Percentiles rank a stretch among this genome's conserved stretches.
phyloP scores from a whole-genome alignment of 306 rosid genomes.

The Betula pendula region DNA sequence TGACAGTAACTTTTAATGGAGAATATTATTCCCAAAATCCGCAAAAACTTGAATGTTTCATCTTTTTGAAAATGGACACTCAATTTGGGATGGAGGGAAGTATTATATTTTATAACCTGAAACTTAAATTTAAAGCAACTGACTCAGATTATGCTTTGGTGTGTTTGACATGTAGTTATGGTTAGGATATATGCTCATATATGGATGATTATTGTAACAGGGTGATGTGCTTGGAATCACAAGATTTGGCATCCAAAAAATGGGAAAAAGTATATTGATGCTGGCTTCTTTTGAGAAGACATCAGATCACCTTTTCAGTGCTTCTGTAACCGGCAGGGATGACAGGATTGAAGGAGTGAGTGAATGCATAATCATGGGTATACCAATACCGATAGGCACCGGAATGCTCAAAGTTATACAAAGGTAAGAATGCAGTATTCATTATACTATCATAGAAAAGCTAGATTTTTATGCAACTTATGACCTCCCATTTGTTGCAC shows the following conservation, averaged over 20 bases:
- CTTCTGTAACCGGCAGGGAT: constrained; percentile 63
- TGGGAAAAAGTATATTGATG: constrained; percentile 90
- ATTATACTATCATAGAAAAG: not conserved
- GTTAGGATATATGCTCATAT: constrained; percentile 13
- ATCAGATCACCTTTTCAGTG: constrained; percentile 75
- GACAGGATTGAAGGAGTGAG: constrained; percentile 87
- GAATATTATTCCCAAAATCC: not conserved
- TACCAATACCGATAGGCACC: constrained; percentile 80
- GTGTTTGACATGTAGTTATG: not conserved
- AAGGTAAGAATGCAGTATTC: constrained; percentile 49
- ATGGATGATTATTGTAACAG: constrained; percentile 39
- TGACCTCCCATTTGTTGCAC: constrained; percentile 11
- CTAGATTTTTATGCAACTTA: constrained; percentile 11
- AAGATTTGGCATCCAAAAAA: constrained; percentile 87
- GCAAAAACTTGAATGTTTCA: not conserved
- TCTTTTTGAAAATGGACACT: not conserved
- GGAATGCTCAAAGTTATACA: constrained; percentile 87
- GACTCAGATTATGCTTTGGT: constrained; percentile 6
- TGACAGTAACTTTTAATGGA: not conserved
- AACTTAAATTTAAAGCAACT: constrained; percentile 15
- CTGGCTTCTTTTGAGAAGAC: constrained; percentile 93
- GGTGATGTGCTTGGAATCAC: constrained; percentile 90
- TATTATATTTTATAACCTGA: not conserved
- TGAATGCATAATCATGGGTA: constrained; percentile 92
- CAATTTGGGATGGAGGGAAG: not conserved